Percentiles rank a stretch among this genome's conserved stretches.
Conservation (phyloP, 116 monocot species). For the Papilionanthe hybrid region DNA sequence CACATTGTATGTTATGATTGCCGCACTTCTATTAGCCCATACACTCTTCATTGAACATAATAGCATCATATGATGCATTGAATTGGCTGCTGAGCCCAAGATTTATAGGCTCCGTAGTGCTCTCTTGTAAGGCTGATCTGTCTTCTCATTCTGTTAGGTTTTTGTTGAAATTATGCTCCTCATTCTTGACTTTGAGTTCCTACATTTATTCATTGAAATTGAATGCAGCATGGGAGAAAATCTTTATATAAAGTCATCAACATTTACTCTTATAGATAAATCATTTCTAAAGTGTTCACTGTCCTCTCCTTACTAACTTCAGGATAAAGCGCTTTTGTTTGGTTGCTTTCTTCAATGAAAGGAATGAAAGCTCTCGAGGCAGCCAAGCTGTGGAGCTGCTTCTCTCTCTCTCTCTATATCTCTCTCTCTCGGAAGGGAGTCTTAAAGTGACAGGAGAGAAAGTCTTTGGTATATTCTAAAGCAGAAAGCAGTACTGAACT, state of each 20-base stretch:
- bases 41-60: background rate
- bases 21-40: background rate
- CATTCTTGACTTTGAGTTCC: background rate
- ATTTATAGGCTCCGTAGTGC: background rate
- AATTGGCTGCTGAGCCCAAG: background rate
- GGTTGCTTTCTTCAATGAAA: conserved; percentile 13
- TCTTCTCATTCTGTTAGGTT: background rate
- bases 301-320: conserved; percentile 35
- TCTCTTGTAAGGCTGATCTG: background rate
- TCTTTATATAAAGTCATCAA: conserved; percentile 11
- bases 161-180: conserved; percentile 2
- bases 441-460: conserved; percentile 18
- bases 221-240: conserved; percentile 10
- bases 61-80: background rate
- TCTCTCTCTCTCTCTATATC: conserved; percentile 7
- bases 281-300: conserved; percentile 24
- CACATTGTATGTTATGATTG: background rate
- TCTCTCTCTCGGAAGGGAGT: background rate
- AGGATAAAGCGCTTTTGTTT: conserved; percentile 10
- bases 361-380: conserved; percentile 9
- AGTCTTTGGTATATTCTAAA: conserved; percentile 23
- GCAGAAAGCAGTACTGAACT: conserved; percentile 29
- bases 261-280: conserved; percentile 20
- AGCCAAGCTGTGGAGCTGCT: background rate
- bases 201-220: conserved; percentile 11